These are phyloP conservation scores for Scheffersomyces segobiensis DNA, from an alignment of 1,139 yeast species.

Conservation along the genomic window DNA sequence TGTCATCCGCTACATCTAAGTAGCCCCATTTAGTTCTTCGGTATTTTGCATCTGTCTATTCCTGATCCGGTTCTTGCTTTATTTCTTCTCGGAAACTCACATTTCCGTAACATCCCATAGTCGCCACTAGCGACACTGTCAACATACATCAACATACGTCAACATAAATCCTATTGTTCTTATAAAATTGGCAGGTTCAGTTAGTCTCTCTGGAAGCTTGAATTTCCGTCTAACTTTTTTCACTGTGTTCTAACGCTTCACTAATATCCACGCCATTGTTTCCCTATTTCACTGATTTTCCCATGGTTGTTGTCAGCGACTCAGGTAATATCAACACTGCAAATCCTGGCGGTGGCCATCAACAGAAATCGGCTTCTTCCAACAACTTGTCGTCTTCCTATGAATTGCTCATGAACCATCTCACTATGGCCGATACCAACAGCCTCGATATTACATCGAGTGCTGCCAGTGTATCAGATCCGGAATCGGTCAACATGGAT, in stretches of 20 bases:
- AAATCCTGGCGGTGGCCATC: neutral
- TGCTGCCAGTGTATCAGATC: neutral
- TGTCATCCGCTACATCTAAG: neutral
- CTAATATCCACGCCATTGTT: neutral
- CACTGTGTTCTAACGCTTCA: neutral
- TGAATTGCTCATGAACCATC: conserved; percentile 6
- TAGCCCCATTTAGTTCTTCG: neutral
- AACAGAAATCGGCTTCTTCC: neutral
- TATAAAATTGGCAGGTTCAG: neutral
- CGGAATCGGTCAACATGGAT: conserved; percentile 4
- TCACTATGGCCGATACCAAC: conserved; percentile 4
- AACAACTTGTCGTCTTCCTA: conserved; percentile 4
- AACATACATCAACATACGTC: neutral
- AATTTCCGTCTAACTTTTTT: conserved; percentile 7
- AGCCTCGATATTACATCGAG: conserved; percentile 7
- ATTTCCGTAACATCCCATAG: neutral
- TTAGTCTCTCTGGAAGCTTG: conserved; percentile 1
- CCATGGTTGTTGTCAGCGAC: conserved; percentile 17
- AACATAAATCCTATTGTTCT: neutral
- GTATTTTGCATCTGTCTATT: neutral
- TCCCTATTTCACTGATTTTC: neutral
- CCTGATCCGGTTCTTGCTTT: neutral
- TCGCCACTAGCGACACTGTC: neutral
- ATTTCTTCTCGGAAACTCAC: neutral
- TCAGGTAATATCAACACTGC: neutral